phyloP scores from a whole-genome alignment of 495 filamentous ascomycete species.

The Podospora comata region DNA sequence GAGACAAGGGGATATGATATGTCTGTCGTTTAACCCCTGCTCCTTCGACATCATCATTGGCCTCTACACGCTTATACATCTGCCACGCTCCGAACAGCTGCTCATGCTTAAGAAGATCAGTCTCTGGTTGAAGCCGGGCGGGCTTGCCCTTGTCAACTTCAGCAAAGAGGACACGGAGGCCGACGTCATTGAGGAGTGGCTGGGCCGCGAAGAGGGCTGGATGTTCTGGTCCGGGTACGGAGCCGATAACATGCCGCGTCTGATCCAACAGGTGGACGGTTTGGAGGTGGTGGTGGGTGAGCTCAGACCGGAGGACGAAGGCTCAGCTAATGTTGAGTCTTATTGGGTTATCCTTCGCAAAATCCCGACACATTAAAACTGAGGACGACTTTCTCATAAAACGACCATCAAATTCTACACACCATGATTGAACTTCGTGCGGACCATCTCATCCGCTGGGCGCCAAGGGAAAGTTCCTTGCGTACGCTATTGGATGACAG shows the following conservation, averaged over 20 bases:
- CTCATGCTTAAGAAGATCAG: constrained; percentile 29
- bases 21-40: constrained; percentile 22
- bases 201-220: constrained; percentile 35
- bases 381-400: too few relatives aligned
- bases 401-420: too few relatives aligned
- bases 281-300: constrained; percentile 27
- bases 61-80: constrained; percentile 38
- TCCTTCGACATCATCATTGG: constrained; percentile 30
- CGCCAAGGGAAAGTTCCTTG: neutral
- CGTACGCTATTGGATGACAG: neutral
- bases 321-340: constrained; percentile 23
- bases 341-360: constrained; percentile 35
- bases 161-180: constrained; percentile 20
- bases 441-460: too few relatives aligned
- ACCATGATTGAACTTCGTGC: too few relatives aligned
- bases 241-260: constrained; percentile 24
- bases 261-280: constrained; percentile 14
- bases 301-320: constrained; percentile 20
- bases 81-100: constrained; percentile 37
- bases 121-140: constrained; percentile 35
- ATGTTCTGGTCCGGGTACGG: constrained; percentile 41
- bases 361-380: too few relatives aligned
- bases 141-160: constrained; percentile 36
- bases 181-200: constrained; percentile 27
- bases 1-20: constrained; percentile 34